These are phyloP conservation scores for Phtheirospermum japonicum DNA, from an alignment of 257 asterid genomes.

Conservation along the genomic window DNA sequence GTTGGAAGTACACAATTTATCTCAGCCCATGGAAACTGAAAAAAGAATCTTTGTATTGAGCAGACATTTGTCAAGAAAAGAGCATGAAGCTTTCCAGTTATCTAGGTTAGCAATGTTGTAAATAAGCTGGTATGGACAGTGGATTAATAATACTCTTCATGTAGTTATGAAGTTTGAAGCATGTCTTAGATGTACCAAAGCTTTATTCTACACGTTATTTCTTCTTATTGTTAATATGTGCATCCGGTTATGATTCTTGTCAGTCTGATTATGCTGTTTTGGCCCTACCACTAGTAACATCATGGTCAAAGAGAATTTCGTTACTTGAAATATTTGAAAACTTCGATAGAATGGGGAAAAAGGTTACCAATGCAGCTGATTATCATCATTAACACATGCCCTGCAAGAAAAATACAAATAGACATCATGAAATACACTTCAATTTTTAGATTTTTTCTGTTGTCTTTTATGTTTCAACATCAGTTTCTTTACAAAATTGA, in stretches of 20 bases:
- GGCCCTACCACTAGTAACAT: not conserved
- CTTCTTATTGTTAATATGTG: not conserved
- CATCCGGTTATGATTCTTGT: not conserved
- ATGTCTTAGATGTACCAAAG: not conserved
- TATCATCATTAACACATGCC: not conserved
- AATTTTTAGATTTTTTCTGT: not conserved
- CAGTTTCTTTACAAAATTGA: not conserved
- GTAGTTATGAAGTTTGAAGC: not conserved
- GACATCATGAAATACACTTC: not conserved
- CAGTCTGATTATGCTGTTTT: conserved; percentile 10
- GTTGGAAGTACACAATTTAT: not conserved
- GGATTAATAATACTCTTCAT: too few relatives aligned
- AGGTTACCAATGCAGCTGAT: not conserved
- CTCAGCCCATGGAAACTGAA: not conserved
- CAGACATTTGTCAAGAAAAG: conserved; percentile 8
- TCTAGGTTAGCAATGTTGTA: conserved; percentile 23
- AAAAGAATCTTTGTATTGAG: not conserved
- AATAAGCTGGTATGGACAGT: not conserved
- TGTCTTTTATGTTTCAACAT: not conserved
- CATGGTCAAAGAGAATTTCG: not conserved
- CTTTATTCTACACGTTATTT: not conserved
- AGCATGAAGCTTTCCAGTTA: conserved; percentile 3
- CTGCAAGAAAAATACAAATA: not conserved
- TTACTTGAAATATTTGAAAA: not conserved
- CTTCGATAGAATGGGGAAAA: not conserved